Percentiles rank a stretch among this genome's conserved stretches.
These are phyloP conservation scores for Ustulina deusta DNA, from an alignment of 2,329 filamentous ascomycete genomes.

Conservation along the genomic window DNA sequence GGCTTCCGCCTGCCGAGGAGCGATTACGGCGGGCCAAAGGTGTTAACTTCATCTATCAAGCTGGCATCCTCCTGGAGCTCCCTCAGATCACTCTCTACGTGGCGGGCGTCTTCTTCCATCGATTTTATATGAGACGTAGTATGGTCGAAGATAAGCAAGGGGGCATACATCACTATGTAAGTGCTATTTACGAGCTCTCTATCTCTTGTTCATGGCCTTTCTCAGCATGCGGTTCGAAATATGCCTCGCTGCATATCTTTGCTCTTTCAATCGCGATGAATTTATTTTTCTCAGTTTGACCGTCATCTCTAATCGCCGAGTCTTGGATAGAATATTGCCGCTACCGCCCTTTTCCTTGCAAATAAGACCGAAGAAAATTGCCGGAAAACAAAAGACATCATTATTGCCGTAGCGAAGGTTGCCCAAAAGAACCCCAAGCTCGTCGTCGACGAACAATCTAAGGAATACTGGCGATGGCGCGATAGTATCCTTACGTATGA, in stretches of 20 bases:
- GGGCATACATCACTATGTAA: constrained; percentile 90
- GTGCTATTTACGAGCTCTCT: constrained; percentile 47
- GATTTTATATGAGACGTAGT: constrained; percentile 92
- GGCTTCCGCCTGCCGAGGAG: constrained; percentile 81
- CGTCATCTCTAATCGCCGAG: constrained; percentile 35
- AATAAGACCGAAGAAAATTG: constrained; percentile 99
- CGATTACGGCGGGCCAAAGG: constrained; percentile 86
- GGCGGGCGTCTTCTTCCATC: constrained; percentile 93
- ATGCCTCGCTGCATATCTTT: background rate
- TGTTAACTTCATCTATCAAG: constrained; percentile 95
- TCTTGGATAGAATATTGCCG: constrained; percentile 77
- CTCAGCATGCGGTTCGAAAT: background rate
- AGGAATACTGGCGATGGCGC: constrained; percentile 98
- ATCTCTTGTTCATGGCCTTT: background rate
- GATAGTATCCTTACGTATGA: constrained; percentile 94
- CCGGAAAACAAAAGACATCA: constrained; percentile 93
- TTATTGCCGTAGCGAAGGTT: constrained; percentile 92
- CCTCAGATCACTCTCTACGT: constrained; percentile 93
- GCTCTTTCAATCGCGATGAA: background rate
- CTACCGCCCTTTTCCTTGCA: constrained; percentile 90
- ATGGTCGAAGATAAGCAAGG: constrained; percentile 81
- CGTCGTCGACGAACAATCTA: constrained; percentile 94
- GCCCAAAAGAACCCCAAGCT: constrained; percentile 92
- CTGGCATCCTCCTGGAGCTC: constrained; percentile 90
- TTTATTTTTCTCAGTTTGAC: background rate